Conservation (phyloP, 805 yeast species). For the Ogataea minuta region DNA sequence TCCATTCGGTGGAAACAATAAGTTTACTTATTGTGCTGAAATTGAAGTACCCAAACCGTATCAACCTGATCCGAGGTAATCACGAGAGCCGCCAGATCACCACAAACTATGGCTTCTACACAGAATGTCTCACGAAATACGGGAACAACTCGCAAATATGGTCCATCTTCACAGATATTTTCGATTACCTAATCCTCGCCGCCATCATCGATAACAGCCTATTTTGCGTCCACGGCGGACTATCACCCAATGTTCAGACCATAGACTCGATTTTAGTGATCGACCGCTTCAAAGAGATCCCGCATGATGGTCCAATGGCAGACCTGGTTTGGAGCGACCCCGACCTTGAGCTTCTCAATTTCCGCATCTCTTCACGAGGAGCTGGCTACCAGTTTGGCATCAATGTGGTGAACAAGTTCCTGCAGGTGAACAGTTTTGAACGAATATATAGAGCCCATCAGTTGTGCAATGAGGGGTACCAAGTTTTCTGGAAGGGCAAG, state of each 20-base stretch:
- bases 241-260: constrained; percentile 92
- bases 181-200: constrained; percentile 84
- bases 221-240: constrained; percentile 96
- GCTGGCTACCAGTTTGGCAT: constrained; percentile 97
- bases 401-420: constrained; percentile 84
- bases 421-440: constrained; percentile 70
- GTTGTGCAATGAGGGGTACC: constrained; percentile 94
- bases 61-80: constrained; percentile 84
- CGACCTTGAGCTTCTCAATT: constrained; percentile 75
- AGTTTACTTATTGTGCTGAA: constrained; percentile 77
- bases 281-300: constrained; percentile 91
- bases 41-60: constrained; percentile 82
- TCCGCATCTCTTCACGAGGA: constrained; percentile 89
- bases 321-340: constrained; percentile 99
- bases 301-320: constrained; percentile 99
- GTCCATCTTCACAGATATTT: constrained; percentile 86
- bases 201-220: constrained; percentile 88
- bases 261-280: constrained; percentile 87
- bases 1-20: constrained; percentile 91
- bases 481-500: constrained; percentile 83
- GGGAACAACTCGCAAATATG: constrained; percentile 74
- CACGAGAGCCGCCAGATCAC: constrained; percentile 97
- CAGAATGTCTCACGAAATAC: constrained; percentile 90
- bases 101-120: constrained; percentile 93
- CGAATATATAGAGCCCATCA: constrained; percentile 94